Percentiles rank a stretch among this genome's conserved stretches.
Conservation (phyloP, 768 basidiomycete genomes). For the Leccinum broughii region DNA sequence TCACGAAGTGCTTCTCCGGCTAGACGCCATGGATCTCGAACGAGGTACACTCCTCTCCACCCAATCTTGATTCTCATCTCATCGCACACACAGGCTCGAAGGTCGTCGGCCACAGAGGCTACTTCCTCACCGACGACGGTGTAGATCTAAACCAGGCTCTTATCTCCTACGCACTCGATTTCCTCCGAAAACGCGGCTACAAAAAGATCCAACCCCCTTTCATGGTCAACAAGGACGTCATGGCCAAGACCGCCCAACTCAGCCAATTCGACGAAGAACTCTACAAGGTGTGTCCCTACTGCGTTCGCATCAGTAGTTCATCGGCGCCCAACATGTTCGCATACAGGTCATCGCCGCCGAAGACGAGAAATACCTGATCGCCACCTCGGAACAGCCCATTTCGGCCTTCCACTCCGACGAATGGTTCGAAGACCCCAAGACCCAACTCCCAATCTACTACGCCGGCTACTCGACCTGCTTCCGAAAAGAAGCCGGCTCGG, state of each 20-base stretch:
- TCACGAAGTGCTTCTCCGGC: conserved; percentile 90
- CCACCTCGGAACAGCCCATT: conserved; percentile 98
- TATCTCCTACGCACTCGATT: conserved; percentile 93
- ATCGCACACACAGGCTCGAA: conserved; percentile 65
- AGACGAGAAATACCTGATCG: conserved; percentile 98
- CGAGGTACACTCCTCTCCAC: conserved; percentile 54
- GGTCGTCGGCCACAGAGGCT: conserved; percentile 93
- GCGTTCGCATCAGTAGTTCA: background rate
- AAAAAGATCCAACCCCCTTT: conserved; percentile 97
- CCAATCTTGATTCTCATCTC: background rate
- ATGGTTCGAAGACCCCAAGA: conserved; percentile 94
- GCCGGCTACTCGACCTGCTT: conserved; percentile 95
- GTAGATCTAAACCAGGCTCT: conserved; percentile 97
- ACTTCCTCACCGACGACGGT: conserved; percentile 94
- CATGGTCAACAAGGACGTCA: conserved; percentile 97
- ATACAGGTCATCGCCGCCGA: conserved; percentile 78
- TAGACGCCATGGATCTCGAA: conserved; percentile 97
- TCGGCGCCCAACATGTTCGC: background rate
- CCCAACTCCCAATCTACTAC: conserved; percentile 89
- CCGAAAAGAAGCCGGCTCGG: conserved; percentile 97
- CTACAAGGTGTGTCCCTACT: conserved; percentile 70
- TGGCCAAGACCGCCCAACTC: conserved; percentile 97
- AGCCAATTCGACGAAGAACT: conserved; percentile 98
- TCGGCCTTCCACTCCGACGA: conserved; percentile 95
- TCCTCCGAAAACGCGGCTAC: conserved; percentile 77